These are phyloP conservation scores for Aspergillus sojae DNA, from an alignment of 2,329 filamentous ascomycete genomes.

Conservation along the genomic window DNA sequence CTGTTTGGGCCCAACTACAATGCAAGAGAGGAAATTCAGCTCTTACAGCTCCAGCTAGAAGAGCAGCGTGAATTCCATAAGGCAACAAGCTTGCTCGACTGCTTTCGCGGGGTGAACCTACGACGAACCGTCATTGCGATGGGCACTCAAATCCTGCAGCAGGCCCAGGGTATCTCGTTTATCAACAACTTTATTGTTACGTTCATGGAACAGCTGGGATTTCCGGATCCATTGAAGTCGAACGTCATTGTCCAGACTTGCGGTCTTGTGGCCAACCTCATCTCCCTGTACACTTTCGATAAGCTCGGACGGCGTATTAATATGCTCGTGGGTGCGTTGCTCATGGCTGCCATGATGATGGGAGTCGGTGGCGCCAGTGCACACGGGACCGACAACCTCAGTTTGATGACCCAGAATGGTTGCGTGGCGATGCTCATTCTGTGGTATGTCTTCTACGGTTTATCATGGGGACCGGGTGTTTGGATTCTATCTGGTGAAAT, in stretches of 20 bases:
- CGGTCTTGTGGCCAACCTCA: background rate
- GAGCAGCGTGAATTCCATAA: background rate
- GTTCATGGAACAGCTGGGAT: constrained; percentile 15
- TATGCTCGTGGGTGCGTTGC: background rate
- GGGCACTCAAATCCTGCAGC: constrained; percentile 9
- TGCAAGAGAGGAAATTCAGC: background rate
- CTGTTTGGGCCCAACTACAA: background rate
- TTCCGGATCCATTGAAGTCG: constrained; percentile 8
- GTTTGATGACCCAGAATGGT: background rate
- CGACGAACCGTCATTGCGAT: constrained; percentile 2
- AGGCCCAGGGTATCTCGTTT: constrained; percentile 10
- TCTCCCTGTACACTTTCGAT: background rate
- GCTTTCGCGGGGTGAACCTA: background rate
- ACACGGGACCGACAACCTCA: background rate
- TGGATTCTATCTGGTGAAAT: constrained; percentile 35
- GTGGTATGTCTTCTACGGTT: constrained; percentile 17
- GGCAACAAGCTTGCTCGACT: background rate
- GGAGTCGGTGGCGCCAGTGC: background rate
- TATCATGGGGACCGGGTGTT: constrained; percentile 20
- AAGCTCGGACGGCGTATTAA: background rate
- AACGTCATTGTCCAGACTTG: constrained; percentile 1
- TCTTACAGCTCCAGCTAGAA: background rate
- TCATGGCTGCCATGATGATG: background rate
- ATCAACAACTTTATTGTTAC: constrained; percentile 15
- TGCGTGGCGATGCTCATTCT: constrained; percentile 17